A percentile compares a stretch with the other conserved stretches of the same genome.
Conservation (phyloP, 306 rosid species). For the Psophocarpus tetragonolobus region DNA sequence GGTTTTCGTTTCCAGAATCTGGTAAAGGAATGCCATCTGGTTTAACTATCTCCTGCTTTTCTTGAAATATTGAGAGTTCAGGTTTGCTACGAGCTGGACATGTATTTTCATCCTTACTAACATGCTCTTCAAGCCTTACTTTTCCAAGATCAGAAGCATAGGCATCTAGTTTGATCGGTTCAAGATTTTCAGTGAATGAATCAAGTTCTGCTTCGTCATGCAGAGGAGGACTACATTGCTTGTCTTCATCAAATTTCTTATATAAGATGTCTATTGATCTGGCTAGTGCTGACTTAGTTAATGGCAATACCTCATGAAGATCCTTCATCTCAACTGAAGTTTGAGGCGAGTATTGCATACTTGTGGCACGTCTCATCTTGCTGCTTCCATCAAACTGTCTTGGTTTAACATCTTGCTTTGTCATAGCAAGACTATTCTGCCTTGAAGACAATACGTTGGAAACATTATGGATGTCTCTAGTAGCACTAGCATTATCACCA, state of each 20-base stretch:
- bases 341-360: constrained; percentile 44
- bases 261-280: constrained; percentile 61
- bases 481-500: constrained; percentile 50
- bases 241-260: constrained; percentile 68
- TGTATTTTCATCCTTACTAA: constrained; percentile 39
- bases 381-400: constrained; percentile 57
- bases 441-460: constrained; percentile 40
- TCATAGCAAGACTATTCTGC: constrained; percentile 47
- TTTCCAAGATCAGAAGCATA: constrained; percentile 42
- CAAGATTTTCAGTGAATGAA: constrained; percentile 46
- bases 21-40: constrained; percentile 28
- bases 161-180: constrained; percentile 42
- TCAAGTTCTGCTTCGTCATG: constrained; percentile 40
- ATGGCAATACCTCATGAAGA: constrained; percentile 75
- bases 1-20: constrained; percentile 45
- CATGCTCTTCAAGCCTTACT: constrained; percentile 37
- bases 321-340: constrained; percentile 59
- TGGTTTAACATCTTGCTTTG: constrained; percentile 43
- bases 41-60: constrained; percentile 44
- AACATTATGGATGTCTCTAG: constrained; percentile 42
- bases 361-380: constrained; percentile 40
- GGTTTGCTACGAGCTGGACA: constrained; percentile 44
- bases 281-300: constrained; percentile 59
- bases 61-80: constrained; percentile 41
- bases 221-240: constrained; percentile 35